Evolutionary conservation across 208 protist genomes (phyloP).

Genomic region (Eutreptiella sp.): DNA sequence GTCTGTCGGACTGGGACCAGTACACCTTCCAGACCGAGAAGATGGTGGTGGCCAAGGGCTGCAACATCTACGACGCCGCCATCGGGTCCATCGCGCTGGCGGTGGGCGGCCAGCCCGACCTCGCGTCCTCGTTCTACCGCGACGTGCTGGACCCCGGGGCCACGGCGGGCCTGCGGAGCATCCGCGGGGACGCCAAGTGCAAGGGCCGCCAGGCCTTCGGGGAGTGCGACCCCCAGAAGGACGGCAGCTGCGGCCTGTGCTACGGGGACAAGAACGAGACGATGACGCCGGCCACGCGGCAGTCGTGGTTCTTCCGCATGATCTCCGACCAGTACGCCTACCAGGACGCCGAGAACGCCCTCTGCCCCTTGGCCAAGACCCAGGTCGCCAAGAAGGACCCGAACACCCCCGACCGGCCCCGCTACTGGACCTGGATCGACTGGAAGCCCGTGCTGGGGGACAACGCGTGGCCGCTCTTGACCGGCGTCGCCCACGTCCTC

Average conservation of each 20-base stretch:
- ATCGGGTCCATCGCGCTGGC: conserved; percentile 20
- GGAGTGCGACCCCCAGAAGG: background rate
- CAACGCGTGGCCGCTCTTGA: conserved; percentile 28
- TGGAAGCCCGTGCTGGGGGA: conserved; percentile 31
- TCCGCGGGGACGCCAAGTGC: conserved; percentile 11
- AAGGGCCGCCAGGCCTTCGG: background rate
- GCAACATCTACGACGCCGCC: conserved; percentile 30
- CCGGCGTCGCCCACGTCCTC: conserved; percentile 22
- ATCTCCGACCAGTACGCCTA: conserved; percentile 25
- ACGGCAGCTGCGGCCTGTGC: conserved; percentile 24
- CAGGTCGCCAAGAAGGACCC: too few species aligned
- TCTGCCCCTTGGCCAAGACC: too few species aligned
- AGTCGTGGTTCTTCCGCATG: conserved; percentile 28
- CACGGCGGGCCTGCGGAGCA: conserved; percentile 8
- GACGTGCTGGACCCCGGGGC: background rate
- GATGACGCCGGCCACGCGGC: conserved; percentile 6
- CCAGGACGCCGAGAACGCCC: conserved; percentile 24
- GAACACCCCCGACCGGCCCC: conserved; percentile 11
- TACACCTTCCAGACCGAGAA: conserved; percentile 32
- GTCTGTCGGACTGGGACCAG: too few species aligned
- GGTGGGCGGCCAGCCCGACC: conserved; percentile 2
- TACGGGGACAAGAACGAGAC: conserved; percentile 32
- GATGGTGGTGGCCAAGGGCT: background rate
- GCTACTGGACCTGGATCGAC: conserved; percentile 33
- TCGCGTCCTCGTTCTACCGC: background rate